Evolutionary conservation across 108 stramenopile species (phyloP).

Genomic region (Cyclotella baltica): DNA sequence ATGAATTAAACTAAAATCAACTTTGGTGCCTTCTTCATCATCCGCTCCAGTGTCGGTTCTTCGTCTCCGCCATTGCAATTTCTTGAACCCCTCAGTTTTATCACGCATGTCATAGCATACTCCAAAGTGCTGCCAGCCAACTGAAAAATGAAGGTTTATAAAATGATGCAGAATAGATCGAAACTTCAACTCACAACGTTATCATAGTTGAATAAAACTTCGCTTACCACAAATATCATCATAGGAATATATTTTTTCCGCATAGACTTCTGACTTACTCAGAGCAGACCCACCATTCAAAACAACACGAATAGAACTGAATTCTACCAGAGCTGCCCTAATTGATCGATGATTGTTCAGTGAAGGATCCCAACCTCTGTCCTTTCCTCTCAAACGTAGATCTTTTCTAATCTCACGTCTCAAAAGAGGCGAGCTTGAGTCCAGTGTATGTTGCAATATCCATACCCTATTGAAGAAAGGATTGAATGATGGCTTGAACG

Average conservation of each 20-base stretch:
- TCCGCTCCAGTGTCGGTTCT: neutral
- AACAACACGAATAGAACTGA: slow-evolving; percentile 32
- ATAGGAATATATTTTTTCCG: slow-evolving; percentile 34
- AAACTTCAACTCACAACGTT: neutral
- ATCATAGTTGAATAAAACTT: neutral
- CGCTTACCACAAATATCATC: slow-evolving; percentile 31
- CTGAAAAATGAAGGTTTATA: neutral
- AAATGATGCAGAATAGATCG: neutral
- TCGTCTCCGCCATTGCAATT: neutral
- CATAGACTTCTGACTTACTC: slow-evolving; percentile 32
- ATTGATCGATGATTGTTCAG: slow-evolving; percentile 31
- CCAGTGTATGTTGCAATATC: slow-evolving; percentile 39
- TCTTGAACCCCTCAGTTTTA: neutral
- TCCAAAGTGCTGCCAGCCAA: slow-evolving; percentile 36
- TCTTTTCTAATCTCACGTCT: slow-evolving; percentile 13
- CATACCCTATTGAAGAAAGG: slow-evolving; percentile 40
- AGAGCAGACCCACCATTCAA: slow-evolving; percentile 32
- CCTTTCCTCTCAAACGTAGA: slow-evolving; percentile 11
- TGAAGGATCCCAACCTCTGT: slow-evolving; percentile 34
- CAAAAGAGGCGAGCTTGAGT: slow-evolving; percentile 30
- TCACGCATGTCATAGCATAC: slow-evolving; percentile 29
- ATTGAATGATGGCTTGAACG: slow-evolving; percentile 27
- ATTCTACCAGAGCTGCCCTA: slow-evolving; percentile 28
- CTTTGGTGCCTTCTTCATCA: slow-evolving; percentile 17
- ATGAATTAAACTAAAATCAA: slow-evolving; percentile 38